These are phyloP conservation scores for Globisporangium sylvaticum DNA, from an alignment of 352 stramenopile species.

Conservation along the genomic window DNA sequence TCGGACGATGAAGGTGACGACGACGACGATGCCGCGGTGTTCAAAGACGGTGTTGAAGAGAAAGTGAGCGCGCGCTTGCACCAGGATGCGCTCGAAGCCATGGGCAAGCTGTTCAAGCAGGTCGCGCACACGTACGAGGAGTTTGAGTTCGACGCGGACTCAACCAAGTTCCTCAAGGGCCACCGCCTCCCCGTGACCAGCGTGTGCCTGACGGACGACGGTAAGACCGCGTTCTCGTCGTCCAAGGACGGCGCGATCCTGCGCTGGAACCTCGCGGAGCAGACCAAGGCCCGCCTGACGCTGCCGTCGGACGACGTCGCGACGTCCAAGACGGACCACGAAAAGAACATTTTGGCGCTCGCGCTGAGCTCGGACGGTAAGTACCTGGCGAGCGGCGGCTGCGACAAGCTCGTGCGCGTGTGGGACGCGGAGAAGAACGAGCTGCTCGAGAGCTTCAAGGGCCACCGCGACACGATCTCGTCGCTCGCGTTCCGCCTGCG, in stretches of 20 bases:
- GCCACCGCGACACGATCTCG: slow-evolving; percentile 89
- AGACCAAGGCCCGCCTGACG: slow-evolving; percentile 67
- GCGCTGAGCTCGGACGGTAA: slow-evolving; percentile 90
- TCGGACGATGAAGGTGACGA: slow-evolving; percentile 38
- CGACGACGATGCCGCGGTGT: slow-evolving; percentile 31
- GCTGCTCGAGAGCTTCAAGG: slow-evolving; percentile 86
- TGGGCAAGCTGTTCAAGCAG: slow-evolving; percentile 88
- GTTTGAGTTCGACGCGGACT: slow-evolving; percentile 83
- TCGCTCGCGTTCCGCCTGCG: slow-evolving; percentile 84
- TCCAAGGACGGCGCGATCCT: slow-evolving; percentile 92
- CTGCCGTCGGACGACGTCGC: slow-evolving; percentile 62
- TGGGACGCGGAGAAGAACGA: slow-evolving; percentile 77
- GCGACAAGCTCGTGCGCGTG: slow-evolving; percentile 90
- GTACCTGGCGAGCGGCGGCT: slow-evolving; percentile 87
- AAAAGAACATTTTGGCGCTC: slow-evolving; percentile 80
- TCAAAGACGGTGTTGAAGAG: slow-evolving; percentile 47
- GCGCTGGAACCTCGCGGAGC: slow-evolving; percentile 82
- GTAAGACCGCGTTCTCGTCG: slow-evolving; percentile 87
- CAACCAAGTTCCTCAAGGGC: slow-evolving; percentile 72
- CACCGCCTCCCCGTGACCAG: slow-evolving; percentile 84
- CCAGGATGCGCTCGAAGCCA: slow-evolving; percentile 78
- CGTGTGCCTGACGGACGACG: slow-evolving; percentile 86
- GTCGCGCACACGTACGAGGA: slow-evolving; percentile 68
- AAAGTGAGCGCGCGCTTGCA: slow-evolving; percentile 76
- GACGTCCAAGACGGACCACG: slow-evolving; percentile 67